A percentile compares a stretch with the other conserved stretches of the same genome.
Evolutionary conservation across 1,139 yeast genomes (phyloP).

Genomic region (Geotrichum aggregatum): DNA sequence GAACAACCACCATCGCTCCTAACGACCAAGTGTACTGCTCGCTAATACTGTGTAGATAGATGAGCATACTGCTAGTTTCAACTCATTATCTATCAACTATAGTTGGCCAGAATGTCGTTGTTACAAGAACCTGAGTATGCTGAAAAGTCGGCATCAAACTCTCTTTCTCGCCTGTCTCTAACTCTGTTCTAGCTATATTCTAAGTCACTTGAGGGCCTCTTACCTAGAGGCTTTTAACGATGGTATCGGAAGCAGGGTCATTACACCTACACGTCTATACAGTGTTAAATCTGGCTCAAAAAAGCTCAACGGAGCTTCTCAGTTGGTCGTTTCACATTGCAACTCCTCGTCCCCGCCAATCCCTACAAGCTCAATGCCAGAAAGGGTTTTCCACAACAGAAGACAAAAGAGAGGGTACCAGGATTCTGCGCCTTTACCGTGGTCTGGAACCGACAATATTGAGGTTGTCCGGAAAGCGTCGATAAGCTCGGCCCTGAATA

Average conservation of each 20-base stretch:
- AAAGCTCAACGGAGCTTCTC: constrained; percentile 18
- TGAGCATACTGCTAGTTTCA: too few relatives aligned
- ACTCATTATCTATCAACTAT: not conserved
- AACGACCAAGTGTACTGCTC: too few relatives aligned
- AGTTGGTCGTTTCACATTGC: constrained; percentile 14
- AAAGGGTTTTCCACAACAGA: constrained; percentile 1
- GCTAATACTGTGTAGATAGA: too few relatives aligned
- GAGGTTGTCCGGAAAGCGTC: too few relatives aligned
- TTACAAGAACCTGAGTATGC: constrained; percentile 34
- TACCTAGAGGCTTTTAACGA: constrained; percentile 36
- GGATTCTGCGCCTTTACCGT: too few relatives aligned
- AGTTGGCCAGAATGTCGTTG: constrained; percentile 33
- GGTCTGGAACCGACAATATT: too few relatives aligned
- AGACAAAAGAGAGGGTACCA: constrained; percentile 1
- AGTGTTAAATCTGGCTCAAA: constrained; percentile 32
- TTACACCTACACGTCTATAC: constrained; percentile 34
- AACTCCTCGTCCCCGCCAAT: constrained; percentile 22
- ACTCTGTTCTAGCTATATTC: constrained; percentile 29
- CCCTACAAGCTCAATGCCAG: constrained; percentile 17
- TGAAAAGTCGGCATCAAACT: too few relatives aligned
- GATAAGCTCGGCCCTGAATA: too few relatives aligned
- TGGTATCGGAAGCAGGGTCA: constrained; percentile 36
- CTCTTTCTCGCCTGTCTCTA: constrained; percentile 1
- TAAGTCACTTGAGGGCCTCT: constrained; percentile 35
- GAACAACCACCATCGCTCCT: too few relatives aligned